Percentiles rank a stretch among this genome's conserved stretches.
phyloP scores from a whole-genome alignment of 305 asterid genomes.

The Ajuga reptans region DNA sequence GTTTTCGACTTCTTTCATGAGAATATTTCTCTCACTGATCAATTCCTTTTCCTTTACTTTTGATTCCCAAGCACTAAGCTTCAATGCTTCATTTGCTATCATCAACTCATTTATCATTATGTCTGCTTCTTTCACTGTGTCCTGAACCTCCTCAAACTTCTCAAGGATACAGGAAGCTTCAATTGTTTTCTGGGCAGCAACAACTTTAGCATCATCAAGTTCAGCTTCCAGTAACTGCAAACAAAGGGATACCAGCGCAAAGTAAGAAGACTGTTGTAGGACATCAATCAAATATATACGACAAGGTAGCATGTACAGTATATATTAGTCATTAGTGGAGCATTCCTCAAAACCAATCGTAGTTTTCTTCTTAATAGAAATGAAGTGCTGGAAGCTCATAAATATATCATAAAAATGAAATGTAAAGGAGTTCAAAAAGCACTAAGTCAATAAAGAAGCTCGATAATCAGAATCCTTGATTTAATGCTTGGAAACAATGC shows the following conservation, averaged over 20 bases:
- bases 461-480: neutral
- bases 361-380: neutral
- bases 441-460: neutral
- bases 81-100: slow-evolving; percentile 81
- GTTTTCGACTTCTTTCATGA: slow-evolving; percentile 46
- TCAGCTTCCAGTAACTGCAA: slow-evolving; percentile 73
- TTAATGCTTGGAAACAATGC: neutral
- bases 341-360: neutral
- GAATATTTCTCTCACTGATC: slow-evolving; percentile 38
- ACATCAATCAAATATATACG: too few relatives aligned
- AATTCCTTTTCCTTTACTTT: slow-evolving; percentile 47
- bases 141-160: slow-evolving; percentile 88
- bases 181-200: slow-evolving; percentile 69
- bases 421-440: neutral
- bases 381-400: neutral
- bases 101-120: slow-evolving; percentile 77
- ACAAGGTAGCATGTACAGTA: neutral
- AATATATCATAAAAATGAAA: neutral
- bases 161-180: slow-evolving; percentile 78
- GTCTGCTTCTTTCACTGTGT: slow-evolving; percentile 85
- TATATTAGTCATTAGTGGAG: neutral
- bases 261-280: neutral
- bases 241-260: neutral
- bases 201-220: slow-evolving; percentile 69
- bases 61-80: slow-evolving; percentile 47